A percentile compares a stretch with the other conserved stretches of the same genome.
Evolutionary conservation across 2,329 filamentous ascomycete genomes (phyloP).

Genomic region (Penicillium sp.): DNA sequence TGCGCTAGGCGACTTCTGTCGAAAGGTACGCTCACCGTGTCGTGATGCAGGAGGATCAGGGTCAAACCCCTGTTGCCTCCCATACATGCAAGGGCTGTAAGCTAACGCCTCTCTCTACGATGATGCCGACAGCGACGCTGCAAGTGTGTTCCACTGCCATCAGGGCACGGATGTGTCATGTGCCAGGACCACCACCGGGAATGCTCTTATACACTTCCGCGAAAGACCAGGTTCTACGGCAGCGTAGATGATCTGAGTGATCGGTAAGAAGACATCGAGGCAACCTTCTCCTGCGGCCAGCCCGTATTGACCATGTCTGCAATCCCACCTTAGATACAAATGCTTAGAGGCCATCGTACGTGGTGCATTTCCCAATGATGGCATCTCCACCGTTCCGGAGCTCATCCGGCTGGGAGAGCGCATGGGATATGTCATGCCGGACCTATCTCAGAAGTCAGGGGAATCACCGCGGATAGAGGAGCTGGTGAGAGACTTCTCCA

Average conservation of each 20-base stretch:
- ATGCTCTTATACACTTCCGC: slow-evolving; percentile 37
- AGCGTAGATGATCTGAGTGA: slow-evolving; percentile 41
- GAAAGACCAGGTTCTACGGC: slow-evolving; percentile 42
- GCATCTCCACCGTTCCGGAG: slow-evolving; percentile 28
- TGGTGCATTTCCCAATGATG: slow-evolving; percentile 35
- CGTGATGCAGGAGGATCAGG: no score
- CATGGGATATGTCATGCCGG: slow-evolving; percentile 38
- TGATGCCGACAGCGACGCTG: slow-evolving; percentile 24
- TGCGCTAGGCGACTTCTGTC: slow-evolving; percentile 32
- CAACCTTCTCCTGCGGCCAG: no score
- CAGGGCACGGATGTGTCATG: slow-evolving; percentile 29
- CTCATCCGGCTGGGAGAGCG: slow-evolving; percentile 32
- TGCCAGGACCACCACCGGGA: slow-evolving; percentile 35
- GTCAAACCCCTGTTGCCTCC: no score
- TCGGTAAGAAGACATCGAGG: slow-evolving; percentile 21
- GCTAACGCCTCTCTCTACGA: no score
- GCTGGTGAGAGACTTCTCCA: slow-evolving; percentile 2
- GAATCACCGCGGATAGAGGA: slow-evolving; percentile 1
- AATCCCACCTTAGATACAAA: slow-evolving; percentile 4
- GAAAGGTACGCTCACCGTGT: slow-evolving; percentile 13
- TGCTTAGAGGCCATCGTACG: slow-evolving; percentile 41
- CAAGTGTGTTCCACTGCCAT: slow-evolving; percentile 36
- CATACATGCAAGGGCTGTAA: no score
- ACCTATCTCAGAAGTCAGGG: slow-evolving; percentile 8
- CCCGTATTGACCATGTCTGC: background rate